Evolutionary conservation across 441 rosid species (phyloP).

Genomic region (Aleurites moluccanus): DNA sequence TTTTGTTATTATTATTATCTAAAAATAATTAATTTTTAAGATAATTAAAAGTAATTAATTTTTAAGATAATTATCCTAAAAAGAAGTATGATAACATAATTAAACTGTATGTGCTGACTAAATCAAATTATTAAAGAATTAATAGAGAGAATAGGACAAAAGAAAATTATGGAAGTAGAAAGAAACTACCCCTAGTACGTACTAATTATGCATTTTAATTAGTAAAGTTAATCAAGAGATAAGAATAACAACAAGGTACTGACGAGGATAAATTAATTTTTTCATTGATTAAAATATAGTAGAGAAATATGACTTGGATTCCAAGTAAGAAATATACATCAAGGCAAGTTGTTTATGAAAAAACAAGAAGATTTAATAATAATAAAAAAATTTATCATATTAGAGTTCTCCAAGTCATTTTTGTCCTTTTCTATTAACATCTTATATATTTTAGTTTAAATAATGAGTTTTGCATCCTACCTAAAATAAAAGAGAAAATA

Average conservation of each 20-base stretch:
- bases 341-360: not conserved
- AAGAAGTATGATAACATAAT: not conserved
- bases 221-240: not conserved
- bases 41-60: no score
- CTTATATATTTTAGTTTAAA: no score
- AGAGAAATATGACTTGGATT: not conserved
- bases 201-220: not conserved
- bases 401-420: no score
- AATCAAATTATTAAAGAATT: not conserved
- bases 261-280: not conserved
- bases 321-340: not conserved
- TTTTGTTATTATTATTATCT: not conserved
- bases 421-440: no score
- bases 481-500: no score
- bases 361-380: no score
- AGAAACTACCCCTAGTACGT: not conserved
- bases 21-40: not conserved
- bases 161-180: not conserved
- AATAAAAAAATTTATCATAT: no score
- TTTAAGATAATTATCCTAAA: not conserved
- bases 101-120: not conserved
- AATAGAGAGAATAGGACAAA: not conserved
- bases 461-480: no score
- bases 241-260: not conserved
- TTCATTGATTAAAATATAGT: no score